Conservation (phyloP, 1,139 yeast species). For the Yamadazyma kanchanaburiensis region DNA sequence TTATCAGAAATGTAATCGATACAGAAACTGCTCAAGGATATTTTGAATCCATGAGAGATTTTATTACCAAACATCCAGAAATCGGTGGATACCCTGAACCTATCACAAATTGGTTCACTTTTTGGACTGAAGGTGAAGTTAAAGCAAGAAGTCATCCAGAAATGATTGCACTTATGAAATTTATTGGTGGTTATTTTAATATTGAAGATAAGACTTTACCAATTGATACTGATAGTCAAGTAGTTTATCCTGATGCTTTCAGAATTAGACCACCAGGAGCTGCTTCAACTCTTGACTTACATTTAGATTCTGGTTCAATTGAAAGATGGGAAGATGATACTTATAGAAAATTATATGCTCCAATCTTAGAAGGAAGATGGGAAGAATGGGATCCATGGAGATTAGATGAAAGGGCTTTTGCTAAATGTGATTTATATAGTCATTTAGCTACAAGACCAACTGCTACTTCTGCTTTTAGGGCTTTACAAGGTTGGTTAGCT, state of each 20-base stretch:
- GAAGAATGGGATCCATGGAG: slow-evolving; percentile 45
- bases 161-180: slow-evolving; percentile 23
- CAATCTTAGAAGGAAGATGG: slow-evolving; percentile 44
- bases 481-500: slow-evolving; percentile 50
- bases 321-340: slow-evolving; percentile 33
- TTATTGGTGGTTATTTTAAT: slow-evolving; percentile 32
- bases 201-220: slow-evolving; percentile 21
- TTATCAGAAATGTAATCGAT: slow-evolving; percentile 20
- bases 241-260: slow-evolving; percentile 37
- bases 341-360: slow-evolving; percentile 35
- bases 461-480: slow-evolving; percentile 38
- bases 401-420: slow-evolving; percentile 32
- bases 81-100: slow-evolving; percentile 32
- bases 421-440: slow-evolving; percentile 31
- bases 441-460: slow-evolving; percentile 19
- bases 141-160: slow-evolving; percentile 42
- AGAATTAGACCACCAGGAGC: slow-evolving; percentile 44
- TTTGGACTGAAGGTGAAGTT: slow-evolving; percentile 43
- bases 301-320: slow-evolving; percentile 43
- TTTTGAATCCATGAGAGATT: slow-evolving; percentile 17
- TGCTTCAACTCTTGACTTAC: slow-evolving; percentile 33
- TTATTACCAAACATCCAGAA: slow-evolving; percentile 24
- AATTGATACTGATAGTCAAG: slow-evolving; percentile 24
- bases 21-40: slow-evolving; percentile 14
- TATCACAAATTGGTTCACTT: slow-evolving; percentile 27